Evolutionary conservation across 139 green algal species (phyloP), one percentile per base, ranked within the genome.

Genomic region (Tetradesmus obliquus): DNA sequence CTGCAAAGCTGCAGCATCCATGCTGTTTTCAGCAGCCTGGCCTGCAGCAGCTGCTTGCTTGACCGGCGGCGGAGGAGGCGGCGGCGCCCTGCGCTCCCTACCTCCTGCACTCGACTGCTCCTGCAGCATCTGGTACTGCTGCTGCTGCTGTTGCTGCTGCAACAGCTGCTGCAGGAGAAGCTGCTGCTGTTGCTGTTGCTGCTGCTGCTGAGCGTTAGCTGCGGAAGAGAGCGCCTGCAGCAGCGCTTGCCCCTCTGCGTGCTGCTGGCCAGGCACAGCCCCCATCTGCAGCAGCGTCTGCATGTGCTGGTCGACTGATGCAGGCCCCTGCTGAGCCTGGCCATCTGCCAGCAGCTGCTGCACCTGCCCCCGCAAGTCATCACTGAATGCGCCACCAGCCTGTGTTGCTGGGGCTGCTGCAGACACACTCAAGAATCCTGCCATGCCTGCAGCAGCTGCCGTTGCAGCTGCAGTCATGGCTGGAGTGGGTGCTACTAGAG

Each of bases 151-250:
- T 13, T 53, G 53, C 55, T 74, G 83, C 3, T 57, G 55, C 55
- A 53, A 19, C 83, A 76, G 69, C 51, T 66, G 86, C 53, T 90
- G 84, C 58, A 45, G 58, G 10, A 55, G 17, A 20, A 69, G 20
- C 24, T 57, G 20, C 51, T n/a, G 3, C 69, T 69, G 71, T 69
- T 90, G 69, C 69, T 71, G 69, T 12, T 90, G 86, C 66, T 90
- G 7, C 9, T 53, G 86, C 72, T 90, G 76, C 87, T 86, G 76
- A 20, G 45, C 20, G 22, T 9, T 55, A 1, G 86, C 86, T 9
- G 51, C 45, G 62, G 80, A 62, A 12, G 51, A n/a, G 9, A 58
- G 15, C 6, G 24, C 79, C 79, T 54, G 79, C 79, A 55, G 79
- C 79, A 83, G 24, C 20, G 24, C 32, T 55, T 83, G 79, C 79